Conservation (phyloP, 331 rosid species). For the Malus hybrid region DNA sequence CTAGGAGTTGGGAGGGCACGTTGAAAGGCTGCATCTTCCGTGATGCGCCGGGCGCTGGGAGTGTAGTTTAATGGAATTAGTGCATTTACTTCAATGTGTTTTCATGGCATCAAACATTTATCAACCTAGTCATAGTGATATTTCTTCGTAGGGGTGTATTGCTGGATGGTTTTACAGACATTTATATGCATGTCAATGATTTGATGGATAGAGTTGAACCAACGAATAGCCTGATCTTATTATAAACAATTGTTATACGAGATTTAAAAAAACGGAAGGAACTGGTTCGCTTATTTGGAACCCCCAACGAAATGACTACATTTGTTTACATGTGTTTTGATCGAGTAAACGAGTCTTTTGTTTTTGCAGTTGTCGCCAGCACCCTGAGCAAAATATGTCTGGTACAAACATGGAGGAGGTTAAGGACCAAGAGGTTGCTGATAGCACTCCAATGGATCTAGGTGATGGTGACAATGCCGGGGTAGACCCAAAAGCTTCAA, state of each 20-base stretch:
- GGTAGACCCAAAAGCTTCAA: slow-evolving; percentile 34
- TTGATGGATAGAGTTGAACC: background rate
- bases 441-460: slow-evolving; percentile 31
- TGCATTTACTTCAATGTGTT: background rate
- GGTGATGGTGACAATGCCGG: slow-evolving; percentile 31
- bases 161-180: background rate
- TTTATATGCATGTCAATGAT: background rate
- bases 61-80: background rate
- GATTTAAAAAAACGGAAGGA: background rate
- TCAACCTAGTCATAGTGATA: background rate
- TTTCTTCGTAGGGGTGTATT: background rate
- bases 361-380: slow-evolving; percentile 8
- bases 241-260: background rate
- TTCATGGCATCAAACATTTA: background rate
- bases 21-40: background rate
- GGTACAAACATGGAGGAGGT: slow-evolving; percentile 34
- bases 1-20: background rate
- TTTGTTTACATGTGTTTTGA: background rate
- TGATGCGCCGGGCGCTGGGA: too few species aligned
- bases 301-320: background rate
- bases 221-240: background rate
- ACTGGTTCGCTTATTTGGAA: background rate
- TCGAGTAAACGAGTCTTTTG: slow-evolving; percentile 11
- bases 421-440: slow-evolving; percentile 42
- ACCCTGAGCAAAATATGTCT: slow-evolving; percentile 47